Percentiles rank a stretch among this genome's conserved stretches.
Conservation (phyloP, 1,284 basidiomycete genomes). For the Apiotrichum montevideense region DNA sequence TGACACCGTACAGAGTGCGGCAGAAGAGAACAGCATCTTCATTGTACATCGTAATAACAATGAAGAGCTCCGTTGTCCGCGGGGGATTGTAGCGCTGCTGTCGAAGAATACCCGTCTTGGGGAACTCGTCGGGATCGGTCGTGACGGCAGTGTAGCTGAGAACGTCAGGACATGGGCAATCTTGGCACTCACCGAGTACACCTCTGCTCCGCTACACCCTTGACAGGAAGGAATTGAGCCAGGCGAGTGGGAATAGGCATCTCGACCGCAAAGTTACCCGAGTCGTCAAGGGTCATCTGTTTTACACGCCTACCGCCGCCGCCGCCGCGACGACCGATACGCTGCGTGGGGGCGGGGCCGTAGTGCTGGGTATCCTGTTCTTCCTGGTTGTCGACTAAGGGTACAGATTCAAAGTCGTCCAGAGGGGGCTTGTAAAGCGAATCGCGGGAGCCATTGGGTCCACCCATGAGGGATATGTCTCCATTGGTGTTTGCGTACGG, state of each 20-base stretch:
- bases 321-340: constrained; percentile 66
- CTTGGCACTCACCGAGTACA: constrained; percentile 59
- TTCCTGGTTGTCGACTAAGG: constrained; percentile 8
- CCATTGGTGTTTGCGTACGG: constrained; percentile 10
- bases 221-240: constrained; percentile 63
- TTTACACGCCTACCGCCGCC: constrained; percentile 41
- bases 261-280: constrained; percentile 81
- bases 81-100: constrained; percentile 64
- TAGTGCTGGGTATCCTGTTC: constrained; percentile 62
- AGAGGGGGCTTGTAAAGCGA: constrained; percentile 13
- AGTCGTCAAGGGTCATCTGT: constrained; percentile 50
- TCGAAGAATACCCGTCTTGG: constrained; percentile 73
- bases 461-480: constrained; percentile 14
- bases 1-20: constrained; percentile 90
- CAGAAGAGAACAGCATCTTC: constrained; percentile 93
- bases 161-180: neutral
- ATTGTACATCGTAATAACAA: constrained; percentile 95
- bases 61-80: constrained; percentile 83
- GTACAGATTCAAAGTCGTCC: constrained; percentile 14
- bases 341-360: constrained; percentile 74
- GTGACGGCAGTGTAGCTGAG: constrained; percentile 70
- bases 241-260: constrained; percentile 77
- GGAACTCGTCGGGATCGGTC: constrained; percentile 89
- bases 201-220: constrained; percentile 75
- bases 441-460: neutral